Evolutionary conservation across 176 grass and related monocot genomes (phyloP).

Genomic region (Triticum turgidum): DNA sequence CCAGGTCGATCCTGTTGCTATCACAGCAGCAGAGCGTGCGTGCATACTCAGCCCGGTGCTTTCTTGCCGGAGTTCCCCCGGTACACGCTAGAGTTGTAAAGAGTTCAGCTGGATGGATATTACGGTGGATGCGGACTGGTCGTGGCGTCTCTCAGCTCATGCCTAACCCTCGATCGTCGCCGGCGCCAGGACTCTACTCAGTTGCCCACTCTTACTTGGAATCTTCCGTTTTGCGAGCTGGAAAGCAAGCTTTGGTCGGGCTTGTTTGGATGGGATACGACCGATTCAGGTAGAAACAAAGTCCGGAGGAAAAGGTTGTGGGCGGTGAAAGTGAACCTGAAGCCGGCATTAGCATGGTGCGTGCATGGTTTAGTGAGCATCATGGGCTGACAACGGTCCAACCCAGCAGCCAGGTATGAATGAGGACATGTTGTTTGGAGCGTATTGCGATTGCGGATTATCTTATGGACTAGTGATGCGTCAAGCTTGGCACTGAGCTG

Average conservation of each 20-base stretch:
- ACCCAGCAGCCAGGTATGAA: background rate
- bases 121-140: background rate
- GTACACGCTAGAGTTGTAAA: background rate
- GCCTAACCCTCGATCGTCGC: background rate
- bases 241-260: background rate
- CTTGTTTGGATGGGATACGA: background rate
- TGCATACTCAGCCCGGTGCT: background rate
- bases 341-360: background rate
- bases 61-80: background rate
- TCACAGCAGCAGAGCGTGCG: background rate
- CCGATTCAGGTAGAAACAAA: background rate
- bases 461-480: background rate
- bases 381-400: background rate
- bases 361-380: background rate
- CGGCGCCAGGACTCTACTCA: too few species aligned
- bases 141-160: background rate
- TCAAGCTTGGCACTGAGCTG: background rate
- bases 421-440: background rate
- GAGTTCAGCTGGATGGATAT: background rate
- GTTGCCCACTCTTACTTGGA: constrained; percentile 4
- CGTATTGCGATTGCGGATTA: background rate
- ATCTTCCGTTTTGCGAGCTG: background rate
- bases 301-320: too few species aligned
- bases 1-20: constrained; percentile 13
- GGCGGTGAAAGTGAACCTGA: background rate